Base-by-base conservation (phyloP, 164 flowering plant genomes). In the Pachysandra terminalis region DNA sequence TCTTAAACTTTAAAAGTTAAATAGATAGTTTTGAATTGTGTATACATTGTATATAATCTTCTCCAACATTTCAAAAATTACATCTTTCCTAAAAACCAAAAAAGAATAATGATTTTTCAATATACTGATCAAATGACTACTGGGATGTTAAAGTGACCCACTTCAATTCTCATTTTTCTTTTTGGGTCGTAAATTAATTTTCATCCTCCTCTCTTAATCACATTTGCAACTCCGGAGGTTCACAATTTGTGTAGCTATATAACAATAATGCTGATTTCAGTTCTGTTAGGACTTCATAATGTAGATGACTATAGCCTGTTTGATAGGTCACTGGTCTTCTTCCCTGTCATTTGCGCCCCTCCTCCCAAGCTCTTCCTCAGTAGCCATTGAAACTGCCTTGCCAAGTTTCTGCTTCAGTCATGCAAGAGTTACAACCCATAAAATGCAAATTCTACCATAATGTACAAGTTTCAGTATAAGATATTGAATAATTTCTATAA, bases 361-460 rank as follows among this genome's bases (percentile, higher is more conserved):
- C n/a, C 9, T 14, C 35, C 28, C 35, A 10, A 58, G 62, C 17
- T 41, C 62, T 27, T 26, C 32, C 27, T 53, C 52, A 12, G 25
- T 21, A 45, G 15, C 45, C 9, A 22, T 53, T 59, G 64, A 64
- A 51, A 37, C 14, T 28, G 57, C 27, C 40, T 65, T 65, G 37
- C 63, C 40, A 4, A 71, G 73, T 64, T 71, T 71, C 73, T 71
- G 73, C 37, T 56, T 56, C 21, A 45, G 48, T n/a, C 48, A 59
- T 0, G 23, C 58, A 16, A 59, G 19, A 27, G 17, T 27, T 26
- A 52, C 13, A 56, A 3, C 16, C 16, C 45, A 5, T 5, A 40
- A 5, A 40, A 40, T 5, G 45, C 45, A 5, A 10, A 40, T 40
- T 5, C 7, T 40, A 40, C 10, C 45, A 40, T 5, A 40, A 5